Base-by-base conservation (phyloP, 169 alveolate genomes). In the Cryptosporidium felis region DNA sequence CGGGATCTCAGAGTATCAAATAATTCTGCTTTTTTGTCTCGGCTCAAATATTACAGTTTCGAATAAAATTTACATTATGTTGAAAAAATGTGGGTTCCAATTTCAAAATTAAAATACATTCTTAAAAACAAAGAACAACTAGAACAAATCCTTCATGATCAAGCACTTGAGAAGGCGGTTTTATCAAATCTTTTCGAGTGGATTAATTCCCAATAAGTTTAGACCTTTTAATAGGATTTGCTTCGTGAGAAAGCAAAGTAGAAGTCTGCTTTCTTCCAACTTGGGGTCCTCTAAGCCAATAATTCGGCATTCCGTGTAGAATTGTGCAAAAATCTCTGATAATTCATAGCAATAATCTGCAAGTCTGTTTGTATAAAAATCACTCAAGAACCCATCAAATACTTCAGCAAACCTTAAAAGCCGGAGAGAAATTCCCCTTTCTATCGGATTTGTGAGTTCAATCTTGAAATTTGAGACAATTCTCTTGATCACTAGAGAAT, bases 311-410 rank as follows among this genome's bases (percentile, higher is more conserved):
- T 96, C 82, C 46, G 93, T 92, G 92, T 98, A 98, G 90, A 97
- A 97, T 60, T 96, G 96, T 14, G 98, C 95, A 80, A 97, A 95
- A 53, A 88, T 93, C 34, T 94, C 94, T 26, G 98, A 93, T 65
- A 97, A 85, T 34, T 97, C 98, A 91, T 97, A 98, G 66, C 96
- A 91, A 81, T 93, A 95, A 62, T 97, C 99, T 36, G 99, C 95
- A 63, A 98, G 89, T 81, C 98, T 92, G 80, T 92, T 92, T 3
- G 91, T 80, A 41, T 89, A 80, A 40, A 94, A 88, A 62, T 94
- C 96, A 40, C 82, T 81, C 60, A 93, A 80, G 16, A 95, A 94
- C 12, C 90, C 88, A 45, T 94, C 96, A 62, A 96, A 45, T 10
- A 94, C 93, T 80, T 96, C 99, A 14, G 97, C 96, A 38, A 96